Evolutionary conservation across 306 rosid species (phyloP), one percentile per base, ranked within the genome.

Genomic region (Mimosa bimucronata): DNA sequence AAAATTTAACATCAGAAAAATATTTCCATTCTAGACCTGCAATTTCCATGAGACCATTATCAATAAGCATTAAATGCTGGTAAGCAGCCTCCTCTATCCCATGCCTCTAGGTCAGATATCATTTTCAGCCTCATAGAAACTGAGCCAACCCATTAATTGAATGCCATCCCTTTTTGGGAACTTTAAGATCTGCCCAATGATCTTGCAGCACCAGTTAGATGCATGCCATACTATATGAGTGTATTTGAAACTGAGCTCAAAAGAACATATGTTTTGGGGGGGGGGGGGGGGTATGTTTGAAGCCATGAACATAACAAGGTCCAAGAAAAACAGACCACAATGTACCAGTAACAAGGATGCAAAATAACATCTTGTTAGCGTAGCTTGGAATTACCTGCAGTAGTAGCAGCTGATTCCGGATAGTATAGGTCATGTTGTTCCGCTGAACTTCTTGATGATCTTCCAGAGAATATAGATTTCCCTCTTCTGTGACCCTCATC

Each of bases 341-440:
- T 26, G 58, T 46, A 60, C 60, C 66, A 29, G 8, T n/a, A 53
- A 76, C 66, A 42, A 77, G 62, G 70, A 45, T 28, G 72, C 44
- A 67, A 37, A 76, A 48, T 68, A 75, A 57, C 74, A 80, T 66
- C 52, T 42, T 79, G 64, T 44, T 58, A 26, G 73, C 21, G 79
- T 67, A 71, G 44, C 31, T 82, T 77, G 85, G 52, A 79, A 64
- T 58, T 91, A 94, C 98, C 98, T 78, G 84, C 71, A 73, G 77
- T 58, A 80, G 21, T 18, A 60, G 86, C 78, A 45, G 76, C 48
- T 8, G 29, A 55, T 21, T 55, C 62, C 9, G 62, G 62, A 21
- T 21, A n/a, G 62, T 13, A 55, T 55, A 21, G 62, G 14, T 55
- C 44, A 55, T 53, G 69, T 76, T 79, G 80, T 77, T 77, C 79